Evolutionary conservation across 768 basidiomycete species (phyloP), one percentile per base, ranked within the genome.

Genomic region (Rhodocollybia butyracea): DNA sequence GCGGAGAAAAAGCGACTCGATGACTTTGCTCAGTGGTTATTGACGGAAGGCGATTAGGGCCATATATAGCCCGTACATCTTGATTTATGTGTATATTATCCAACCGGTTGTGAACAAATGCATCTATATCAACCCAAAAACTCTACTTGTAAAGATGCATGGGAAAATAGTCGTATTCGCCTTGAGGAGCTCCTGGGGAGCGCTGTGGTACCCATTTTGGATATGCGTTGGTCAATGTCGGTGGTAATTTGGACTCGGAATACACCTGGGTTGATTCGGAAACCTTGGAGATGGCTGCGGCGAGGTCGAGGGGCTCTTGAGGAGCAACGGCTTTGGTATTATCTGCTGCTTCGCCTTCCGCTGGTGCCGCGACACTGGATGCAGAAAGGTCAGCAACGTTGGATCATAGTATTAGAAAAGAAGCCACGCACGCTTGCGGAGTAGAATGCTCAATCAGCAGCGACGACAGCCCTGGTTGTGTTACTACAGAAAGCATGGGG

Each of bases 401-500:
- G 31, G 8, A 55, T 53, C 31, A 27, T 43, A 41, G 57, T 54
- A 5, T 57, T 40, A 34, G 26, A 31, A 45, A 29, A 6, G 24
- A 41, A 21, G 46, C 58, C 22, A 78, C 90, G 61, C 75, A 93
- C 91, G 81, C 73, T 67, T 76, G 78, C 27, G 76, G 65, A 53
- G 76, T 73, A 5, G 91, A 88, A 56, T 93, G 90, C 54, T 94
- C 84, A 57, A 96, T 83, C 42, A 98, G 79, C 58, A 98, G 72
- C 24, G 81, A 73, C 0, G 94, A 87, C 24, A 97, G 75, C 63
- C 94, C 86, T 5, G 81, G 66, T 73, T 98, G 94, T 4, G 91
- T 91, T 56, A 98, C 78, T 19, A 92, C 85, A 2, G 93, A 94
- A 27, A 94, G 85, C 61, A 88, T 91, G n/a, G 94, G 93, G 70